Conservation (phyloP, 352 stramenopile genomes). For the Phytophthora sp. region DNA sequence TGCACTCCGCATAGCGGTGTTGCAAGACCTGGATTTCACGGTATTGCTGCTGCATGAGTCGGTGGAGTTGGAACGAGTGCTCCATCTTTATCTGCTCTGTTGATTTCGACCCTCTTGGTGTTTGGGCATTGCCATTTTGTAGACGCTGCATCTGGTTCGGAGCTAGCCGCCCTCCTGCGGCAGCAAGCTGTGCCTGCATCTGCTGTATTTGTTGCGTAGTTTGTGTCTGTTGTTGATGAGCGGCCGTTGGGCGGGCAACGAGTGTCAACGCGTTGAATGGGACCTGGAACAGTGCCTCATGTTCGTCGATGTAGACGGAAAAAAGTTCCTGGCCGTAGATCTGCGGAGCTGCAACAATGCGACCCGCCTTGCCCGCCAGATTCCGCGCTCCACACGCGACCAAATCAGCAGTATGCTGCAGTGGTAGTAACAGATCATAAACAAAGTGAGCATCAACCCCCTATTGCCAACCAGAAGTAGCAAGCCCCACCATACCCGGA, state of each 20-base stretch:
- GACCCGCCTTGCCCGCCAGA: conserved; percentile 73
- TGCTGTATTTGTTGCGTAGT: conserved; percentile 38
- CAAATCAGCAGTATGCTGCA: conserved; percentile 73
- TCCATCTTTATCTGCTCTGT: conserved; percentile 84
- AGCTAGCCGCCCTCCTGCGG: conserved; percentile 26
- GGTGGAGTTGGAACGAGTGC: conserved; percentile 86
- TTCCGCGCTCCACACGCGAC: conserved; percentile 78
- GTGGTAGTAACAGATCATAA: background rate
- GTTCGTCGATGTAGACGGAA: conserved; percentile 85
- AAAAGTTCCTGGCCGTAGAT: conserved; percentile 83
- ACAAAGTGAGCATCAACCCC: background rate
- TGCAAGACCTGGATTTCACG: conserved; percentile 87
- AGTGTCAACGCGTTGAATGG: conserved; percentile 80
- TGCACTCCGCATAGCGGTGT: conserved; percentile 83
- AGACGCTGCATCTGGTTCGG: conserved; percentile 33
- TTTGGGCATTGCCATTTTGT: conserved; percentile 28
- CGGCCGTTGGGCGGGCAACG: conserved; percentile 46
- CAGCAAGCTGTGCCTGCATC: conserved; percentile 46
- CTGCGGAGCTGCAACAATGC: conserved; percentile 76
- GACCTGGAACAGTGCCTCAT: conserved; percentile 82
- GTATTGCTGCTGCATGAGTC: conserved; percentile 89
- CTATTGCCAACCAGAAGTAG: background rate
- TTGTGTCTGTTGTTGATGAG: conserved; percentile 50
- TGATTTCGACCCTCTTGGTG: conserved; percentile 32
- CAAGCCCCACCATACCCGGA: conserved; percentile 49